phyloP scores from a whole-genome alignment of 1,284 basidiomycete species.

The Microbotryum scabiosae region DNA sequence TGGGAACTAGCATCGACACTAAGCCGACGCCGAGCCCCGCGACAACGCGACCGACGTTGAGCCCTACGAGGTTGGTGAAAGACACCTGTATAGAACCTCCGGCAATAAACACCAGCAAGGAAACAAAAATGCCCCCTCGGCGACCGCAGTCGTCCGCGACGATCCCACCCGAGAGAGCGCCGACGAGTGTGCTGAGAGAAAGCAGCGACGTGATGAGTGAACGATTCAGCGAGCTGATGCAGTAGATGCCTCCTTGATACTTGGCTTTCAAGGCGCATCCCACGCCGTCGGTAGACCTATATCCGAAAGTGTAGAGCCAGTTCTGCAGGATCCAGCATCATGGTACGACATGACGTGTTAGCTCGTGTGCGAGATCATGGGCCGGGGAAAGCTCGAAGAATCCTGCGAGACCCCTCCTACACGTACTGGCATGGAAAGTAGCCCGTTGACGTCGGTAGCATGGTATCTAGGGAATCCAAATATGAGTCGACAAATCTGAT shows the following conservation, averaged over 20 bases:
- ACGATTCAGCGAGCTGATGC: background rate
- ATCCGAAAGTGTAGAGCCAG: slow-evolving; percentile 1
- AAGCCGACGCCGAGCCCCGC: slow-evolving; percentile 27
- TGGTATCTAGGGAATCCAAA: background rate
- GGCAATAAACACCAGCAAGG: slow-evolving; percentile 11
- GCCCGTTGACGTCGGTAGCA: background rate
- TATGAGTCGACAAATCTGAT: too few species aligned
- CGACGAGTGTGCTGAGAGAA: background rate
- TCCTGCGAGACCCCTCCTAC: too few species aligned
- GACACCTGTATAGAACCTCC: slow-evolving; percentile 17
- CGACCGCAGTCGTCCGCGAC: too few species aligned
- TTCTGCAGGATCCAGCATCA: background rate
- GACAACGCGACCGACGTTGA: slow-evolving; percentile 8
- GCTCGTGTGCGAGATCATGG: too few species aligned
- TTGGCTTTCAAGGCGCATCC: background rate
- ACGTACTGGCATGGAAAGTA: background rate
- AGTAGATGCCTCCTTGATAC: background rate
- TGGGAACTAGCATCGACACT: slow-evolving; percentile 10
- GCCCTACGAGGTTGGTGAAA: slow-evolving; percentile 5
- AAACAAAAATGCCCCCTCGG: slow-evolving; percentile 8
- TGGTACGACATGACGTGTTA: too few species aligned
- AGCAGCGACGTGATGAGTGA: background rate
- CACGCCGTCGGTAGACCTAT: background rate
- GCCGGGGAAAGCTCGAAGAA: too few species aligned
- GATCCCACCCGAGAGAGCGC: too few species aligned